Conservation (phyloP, 2,329 filamentous ascomycete genomes). For the Fusarium marasasianum region DNA sequence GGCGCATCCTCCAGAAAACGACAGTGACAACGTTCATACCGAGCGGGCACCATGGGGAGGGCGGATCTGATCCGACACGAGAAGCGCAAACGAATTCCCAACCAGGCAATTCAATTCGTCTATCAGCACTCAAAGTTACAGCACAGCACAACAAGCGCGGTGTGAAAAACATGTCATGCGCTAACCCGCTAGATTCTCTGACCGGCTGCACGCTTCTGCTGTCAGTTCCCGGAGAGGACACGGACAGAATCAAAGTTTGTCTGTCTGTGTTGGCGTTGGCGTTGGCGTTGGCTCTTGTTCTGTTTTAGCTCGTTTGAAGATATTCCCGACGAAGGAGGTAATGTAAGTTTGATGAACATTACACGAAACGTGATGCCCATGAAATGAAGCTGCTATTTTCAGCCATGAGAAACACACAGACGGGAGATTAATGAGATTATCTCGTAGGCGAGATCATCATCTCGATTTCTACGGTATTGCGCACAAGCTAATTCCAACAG, state of each 20-base stretch:
- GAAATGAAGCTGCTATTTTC: conserved; percentile 28
- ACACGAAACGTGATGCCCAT: not conserved
- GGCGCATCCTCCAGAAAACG: not conserved
- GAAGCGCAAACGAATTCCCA: conserved; percentile 16
- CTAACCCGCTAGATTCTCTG: conserved; percentile 30
- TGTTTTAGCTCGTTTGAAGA: conserved; percentile 27
- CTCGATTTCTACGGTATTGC: not conserved
- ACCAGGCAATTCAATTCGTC: conserved; percentile 25
- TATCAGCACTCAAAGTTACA: not conserved
- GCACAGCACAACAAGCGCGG: not conserved
- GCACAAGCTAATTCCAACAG: conserved; percentile 15
- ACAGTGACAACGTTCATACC: not conserved
- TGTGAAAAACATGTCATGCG: conserved; percentile 26
- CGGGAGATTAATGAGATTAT: conserved; percentile 22
- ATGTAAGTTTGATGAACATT: conserved; percentile 13
- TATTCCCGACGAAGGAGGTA: conserved; percentile 14
- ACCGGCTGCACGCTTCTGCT: conserved; percentile 35
- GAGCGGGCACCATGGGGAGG: conserved; percentile 19
- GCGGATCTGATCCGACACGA: conserved; percentile 24
- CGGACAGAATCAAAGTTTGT: not conserved
- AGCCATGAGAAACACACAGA: conserved; percentile 20
- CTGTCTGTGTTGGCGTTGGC: not conserved
- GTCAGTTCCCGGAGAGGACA: conserved; percentile 27
- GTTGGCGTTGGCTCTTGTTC: not conserved
- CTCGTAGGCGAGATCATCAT: conserved; percentile 31